phyloP scores from a whole-genome alignment of 805 yeast genomes.

The Metschnikowia lunata region DNA sequence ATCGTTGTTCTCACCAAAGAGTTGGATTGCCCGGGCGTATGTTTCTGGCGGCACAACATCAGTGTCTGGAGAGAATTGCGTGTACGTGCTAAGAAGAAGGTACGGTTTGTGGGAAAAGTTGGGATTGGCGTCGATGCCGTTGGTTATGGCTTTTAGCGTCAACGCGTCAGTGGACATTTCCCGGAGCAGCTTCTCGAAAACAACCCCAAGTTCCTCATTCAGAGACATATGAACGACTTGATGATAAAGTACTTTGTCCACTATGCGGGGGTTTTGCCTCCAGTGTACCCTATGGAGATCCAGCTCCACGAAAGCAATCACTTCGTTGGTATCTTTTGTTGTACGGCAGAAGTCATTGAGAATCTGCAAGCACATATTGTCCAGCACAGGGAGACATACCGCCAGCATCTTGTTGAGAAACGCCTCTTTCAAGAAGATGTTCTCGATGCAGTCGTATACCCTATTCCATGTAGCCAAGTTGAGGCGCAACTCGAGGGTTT shows the following conservation, averaged over 20 bases:
- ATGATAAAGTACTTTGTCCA: conserved; percentile 25
- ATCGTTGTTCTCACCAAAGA: conserved; percentile 7
- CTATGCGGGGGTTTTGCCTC: conserved; percentile 25
- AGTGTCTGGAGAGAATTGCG: not conserved
- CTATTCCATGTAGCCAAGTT: conserved; percentile 35
- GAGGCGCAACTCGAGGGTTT: conserved; percentile 22
- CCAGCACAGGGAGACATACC: conserved; percentile 32
- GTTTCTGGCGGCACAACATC: conserved; percentile 12
- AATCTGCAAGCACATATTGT: conserved; percentile 25
- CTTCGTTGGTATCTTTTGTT: conserved; percentile 23
- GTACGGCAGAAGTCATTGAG: conserved; percentile 34
- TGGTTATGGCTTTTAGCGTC: conserved; percentile 9
- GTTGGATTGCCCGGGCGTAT: conserved; percentile 4
- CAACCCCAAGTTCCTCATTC: conserved; percentile 3
- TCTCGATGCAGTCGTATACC: conserved; percentile 35
- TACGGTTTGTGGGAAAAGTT: conserved; percentile 1
- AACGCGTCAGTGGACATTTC: conserved; percentile 7
- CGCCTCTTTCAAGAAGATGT: conserved; percentile 35
- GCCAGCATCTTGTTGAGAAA: conserved; percentile 30
- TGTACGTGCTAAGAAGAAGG: conserved; percentile 7
- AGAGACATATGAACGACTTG: conserved; percentile 3
- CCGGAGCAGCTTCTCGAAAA: conserved; percentile 1
- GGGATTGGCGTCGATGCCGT: conserved; percentile 10
- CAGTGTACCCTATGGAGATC: conserved; percentile 29
- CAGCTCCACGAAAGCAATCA: conserved; percentile 30